A percentile compares a stretch with the other conserved stretches of the same genome.
Conservation (phyloP, 164 flowering plant species). For the Umbellularia californica region DNA sequence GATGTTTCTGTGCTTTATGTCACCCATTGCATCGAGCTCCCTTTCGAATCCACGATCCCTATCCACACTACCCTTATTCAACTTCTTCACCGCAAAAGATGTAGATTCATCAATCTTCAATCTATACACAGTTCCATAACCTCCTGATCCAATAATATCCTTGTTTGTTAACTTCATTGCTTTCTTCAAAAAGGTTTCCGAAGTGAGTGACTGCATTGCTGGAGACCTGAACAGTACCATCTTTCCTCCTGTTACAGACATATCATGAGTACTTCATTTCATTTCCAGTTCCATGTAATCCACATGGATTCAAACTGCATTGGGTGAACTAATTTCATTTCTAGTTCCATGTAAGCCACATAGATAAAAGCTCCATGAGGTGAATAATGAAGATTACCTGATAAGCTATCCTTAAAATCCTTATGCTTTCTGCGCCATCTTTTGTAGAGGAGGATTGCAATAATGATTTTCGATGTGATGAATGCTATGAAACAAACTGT, state of each 20-base stretch:
- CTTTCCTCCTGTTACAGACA: slow-evolving; percentile 57
- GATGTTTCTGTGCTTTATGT: slow-evolving; percentile 87
- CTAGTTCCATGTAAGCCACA: background rate
- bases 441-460: slow-evolving; percentile 59
- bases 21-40: slow-evolving; percentile 90
- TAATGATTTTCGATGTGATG: slow-evolving; percentile 54
- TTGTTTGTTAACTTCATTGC: slow-evolving; percentile 66
- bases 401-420: slow-evolving; percentile 46
- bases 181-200: slow-evolving; percentile 60
- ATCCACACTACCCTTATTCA: slow-evolving; percentile 59
- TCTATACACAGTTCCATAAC: slow-evolving; percentile 76
- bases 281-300: background rate
- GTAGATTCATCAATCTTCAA: slow-evolving; percentile 45
- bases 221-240: slow-evolving; percentile 80
- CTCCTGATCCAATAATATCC: slow-evolving; percentile 86
- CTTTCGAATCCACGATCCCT: slow-evolving; percentile 82
- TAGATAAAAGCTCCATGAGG: background rate
- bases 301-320: background rate
- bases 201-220: slow-evolving; percentile 43
- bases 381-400: slow-evolving; percentile 36
- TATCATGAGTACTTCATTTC: background rate
- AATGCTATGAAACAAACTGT: slow-evolving; percentile 66
- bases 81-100: slow-evolving; percentile 75
- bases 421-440: slow-evolving; percentile 70
- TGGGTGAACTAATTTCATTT: background rate